Percentiles rank a stretch among this genome's conserved stretches.
Evolutionary conservation across 2,329 filamentous ascomycete species (phyloP).

Genomic region (Sphaerulina musiva): DNA sequence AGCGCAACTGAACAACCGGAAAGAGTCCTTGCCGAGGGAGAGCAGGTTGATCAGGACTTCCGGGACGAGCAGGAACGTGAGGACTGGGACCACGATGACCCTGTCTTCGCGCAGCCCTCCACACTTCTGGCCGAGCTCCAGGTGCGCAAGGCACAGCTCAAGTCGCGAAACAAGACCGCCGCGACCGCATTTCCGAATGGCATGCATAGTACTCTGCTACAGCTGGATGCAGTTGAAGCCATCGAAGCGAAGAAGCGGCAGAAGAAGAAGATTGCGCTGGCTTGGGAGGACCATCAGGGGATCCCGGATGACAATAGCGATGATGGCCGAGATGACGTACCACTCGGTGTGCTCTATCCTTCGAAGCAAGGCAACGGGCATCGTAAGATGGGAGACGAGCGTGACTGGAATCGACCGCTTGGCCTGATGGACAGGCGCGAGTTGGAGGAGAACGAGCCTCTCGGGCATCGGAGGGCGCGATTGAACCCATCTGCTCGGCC

Average conservation of each 20-base stretch:
- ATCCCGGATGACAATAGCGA: slow-evolving; percentile 46
- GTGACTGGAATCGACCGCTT: slow-evolving; percentile 55
- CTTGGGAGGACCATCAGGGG: slow-evolving; percentile 68
- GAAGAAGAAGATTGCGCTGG: slow-evolving; percentile 71
- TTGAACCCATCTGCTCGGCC: slow-evolving; percentile 38
- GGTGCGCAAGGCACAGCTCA: slow-evolving; percentile 81
- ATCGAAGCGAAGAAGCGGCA: slow-evolving; percentile 69
- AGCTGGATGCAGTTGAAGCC: slow-evolving; percentile 85
- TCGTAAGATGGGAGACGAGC: slow-evolving; percentile 36
- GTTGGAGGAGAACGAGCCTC: slow-evolving; percentile 85
- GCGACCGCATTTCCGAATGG: slow-evolving; percentile 61
- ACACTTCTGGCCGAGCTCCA: slow-evolving; percentile 90
- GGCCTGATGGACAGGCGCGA: slow-evolving; percentile 75
- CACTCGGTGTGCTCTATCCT: slow-evolving; percentile 72
- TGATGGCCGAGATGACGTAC: slow-evolving; percentile 68
- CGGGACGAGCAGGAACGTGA: slow-evolving; percentile 44
- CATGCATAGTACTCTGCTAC: slow-evolving; percentile 83
- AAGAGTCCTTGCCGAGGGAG: slow-evolving; percentile 27
- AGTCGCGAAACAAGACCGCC: slow-evolving; percentile 66
- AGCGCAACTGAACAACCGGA: slow-evolving; percentile 17
- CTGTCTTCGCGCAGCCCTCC: slow-evolving; percentile 68
- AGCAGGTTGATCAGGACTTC: slow-evolving; percentile 40
- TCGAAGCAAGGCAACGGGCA: slow-evolving; percentile 50
- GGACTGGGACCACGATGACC: slow-evolving; percentile 36
- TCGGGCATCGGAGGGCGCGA: slow-evolving; percentile 69